Evolutionary conservation across 495 filamentous ascomycete species (phyloP), one percentile per base, ranked within the genome.

Genomic region (Astrocystis sublimbata): DNA sequence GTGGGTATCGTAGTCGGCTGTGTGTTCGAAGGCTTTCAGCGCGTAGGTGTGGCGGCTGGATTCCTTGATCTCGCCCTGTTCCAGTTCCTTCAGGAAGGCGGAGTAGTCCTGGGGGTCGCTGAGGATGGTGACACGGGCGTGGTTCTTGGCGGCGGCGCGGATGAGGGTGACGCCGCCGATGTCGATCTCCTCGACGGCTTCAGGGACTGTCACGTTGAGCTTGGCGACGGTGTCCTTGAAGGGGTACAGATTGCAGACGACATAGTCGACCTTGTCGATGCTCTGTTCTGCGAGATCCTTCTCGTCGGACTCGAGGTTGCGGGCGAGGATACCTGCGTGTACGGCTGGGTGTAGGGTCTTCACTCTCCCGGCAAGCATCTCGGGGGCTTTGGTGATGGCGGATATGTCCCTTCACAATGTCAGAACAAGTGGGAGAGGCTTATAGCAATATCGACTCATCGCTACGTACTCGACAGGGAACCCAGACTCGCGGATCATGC

Each of bases 151-250:
- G 33, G 94, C 94, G 24, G 94, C 94, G 63, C 94, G 88, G 70
- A 98, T 90, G 65, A 98, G 86, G 23, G 94, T 98, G 46, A 98
- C 94, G 68, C 94, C 94, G 61, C 93, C 93, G 71, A 98, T 96
- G 80, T 98, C 94, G 62, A 98, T 92, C 80, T 98, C 94, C 78
- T 98, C 94, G 21, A 98, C 93, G 49, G 94, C 94, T 76, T 98
- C 94, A 23, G 89, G 84, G 63, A 98, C 88, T 51, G 93, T 97
- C 65, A 98, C 96, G 70, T 96, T 96, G 80, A 94, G 86, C 81
- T 97, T 96, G 60, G 92, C 89, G 60, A 98, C 85, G 47, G 96
- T 97, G 71, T 97, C 92, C 82, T 97, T 96, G 86, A 98, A 98
- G 12, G 93, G 93, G 75, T 97, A 98, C 24, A 98, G 82, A 79